These are phyloP conservation scores for Phlebiopsis gigantea DNA, from an alignment of 768 basidiomycete genomes.

Conservation along the genomic window DNA sequence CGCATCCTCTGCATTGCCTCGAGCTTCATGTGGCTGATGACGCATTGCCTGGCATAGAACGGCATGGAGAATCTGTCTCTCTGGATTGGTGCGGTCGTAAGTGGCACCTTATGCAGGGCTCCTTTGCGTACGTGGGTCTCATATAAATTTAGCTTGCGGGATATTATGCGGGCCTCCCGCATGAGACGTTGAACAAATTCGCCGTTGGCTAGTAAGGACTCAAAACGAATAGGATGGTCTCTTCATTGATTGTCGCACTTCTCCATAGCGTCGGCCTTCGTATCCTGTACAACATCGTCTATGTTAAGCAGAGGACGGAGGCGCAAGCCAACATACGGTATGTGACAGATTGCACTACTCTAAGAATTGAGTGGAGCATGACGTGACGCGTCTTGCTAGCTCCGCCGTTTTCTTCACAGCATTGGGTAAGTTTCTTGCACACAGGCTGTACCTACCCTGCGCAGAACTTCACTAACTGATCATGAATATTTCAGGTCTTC, in stretches of 20 bases:
- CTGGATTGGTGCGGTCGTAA: conserved; percentile 7
- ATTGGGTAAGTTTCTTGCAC: conserved; percentile 6
- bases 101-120: background rate
- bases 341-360: background rate
- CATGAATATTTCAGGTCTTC: background rate
- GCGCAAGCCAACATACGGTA: conserved; percentile 2
- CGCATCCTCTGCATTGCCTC: background rate
- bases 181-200: conserved; percentile 4
- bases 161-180: conserved; percentile 1
- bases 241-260: background rate
- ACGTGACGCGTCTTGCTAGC: background rate
- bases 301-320: conserved; percentile 4
- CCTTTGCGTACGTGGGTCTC: background rate
- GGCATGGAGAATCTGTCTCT: conserved; percentile 11
- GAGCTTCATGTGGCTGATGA: background rate
- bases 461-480: background rate
- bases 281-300: conserved; percentile 5
- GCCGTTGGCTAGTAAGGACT: conserved; percentile 4
- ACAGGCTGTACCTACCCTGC: background rate
- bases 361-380: background rate
- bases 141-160: conserved; percentile 2
- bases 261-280: background rate
- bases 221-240: background rate
- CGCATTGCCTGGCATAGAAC: conserved; percentile 2
- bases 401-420: background rate